Percentiles rank a stretch among this genome's conserved stretches.
These are phyloP conservation scores for Agastache rugosa DNA, from an alignment of 257 asterid species.

Conservation along the genomic window DNA sequence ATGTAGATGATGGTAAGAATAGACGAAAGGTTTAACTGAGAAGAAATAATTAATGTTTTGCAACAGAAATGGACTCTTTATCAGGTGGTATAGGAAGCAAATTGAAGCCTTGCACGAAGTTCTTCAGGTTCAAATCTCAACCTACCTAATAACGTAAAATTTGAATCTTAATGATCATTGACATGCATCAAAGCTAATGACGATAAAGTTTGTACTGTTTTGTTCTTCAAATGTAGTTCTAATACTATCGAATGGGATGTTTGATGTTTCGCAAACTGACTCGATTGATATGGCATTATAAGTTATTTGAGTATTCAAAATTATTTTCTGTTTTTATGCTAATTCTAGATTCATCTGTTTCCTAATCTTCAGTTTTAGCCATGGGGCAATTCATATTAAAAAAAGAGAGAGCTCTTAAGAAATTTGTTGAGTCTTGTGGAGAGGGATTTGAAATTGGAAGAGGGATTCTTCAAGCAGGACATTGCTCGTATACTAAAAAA, in stretches of 20 bases:
- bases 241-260: neutral
- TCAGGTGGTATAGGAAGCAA: slow-evolving; percentile 99
- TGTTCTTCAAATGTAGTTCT: neutral
- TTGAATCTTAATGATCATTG: slow-evolving; percentile 31
- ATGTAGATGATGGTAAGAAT: slow-evolving; percentile 40
- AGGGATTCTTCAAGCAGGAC: neutral
- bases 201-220: slow-evolving; percentile 19
- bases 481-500: neutral
- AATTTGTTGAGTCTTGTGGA: neutral
- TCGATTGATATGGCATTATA: neutral
- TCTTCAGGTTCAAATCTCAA: slow-evolving; percentile 94
- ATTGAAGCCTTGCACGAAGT: slow-evolving; percentile 99
- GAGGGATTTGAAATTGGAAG: slow-evolving; percentile 3
- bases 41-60: slow-evolving; percentile 77
- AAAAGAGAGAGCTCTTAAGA: neutral
- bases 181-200: slow-evolving; percentile 21
- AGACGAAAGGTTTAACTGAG: slow-evolving; percentile 54
- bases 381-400: neutral
- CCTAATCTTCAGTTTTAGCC: neutral
- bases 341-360: neutral
- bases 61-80: slow-evolving; percentile 88
- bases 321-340: no score
- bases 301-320: neutral
- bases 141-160: slow-evolving; percentile 58
- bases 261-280: neutral